These are phyloP conservation scores for Laguncularia racemosa DNA, from an alignment of 345 rosid genomes.

Conservation along the genomic window DNA sequence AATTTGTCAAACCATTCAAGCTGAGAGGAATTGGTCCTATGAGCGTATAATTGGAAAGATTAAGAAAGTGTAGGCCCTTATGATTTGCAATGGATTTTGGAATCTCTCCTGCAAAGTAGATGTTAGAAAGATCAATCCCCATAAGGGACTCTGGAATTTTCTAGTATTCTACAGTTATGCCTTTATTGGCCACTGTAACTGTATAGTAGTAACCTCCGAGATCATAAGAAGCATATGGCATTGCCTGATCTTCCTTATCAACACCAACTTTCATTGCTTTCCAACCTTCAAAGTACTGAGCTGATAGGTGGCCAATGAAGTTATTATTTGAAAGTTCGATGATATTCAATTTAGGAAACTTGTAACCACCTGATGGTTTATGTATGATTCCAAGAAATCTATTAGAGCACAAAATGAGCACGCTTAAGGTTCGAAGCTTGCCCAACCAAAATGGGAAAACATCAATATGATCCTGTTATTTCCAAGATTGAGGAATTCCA, in stretches of 20 bases:
- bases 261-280: neutral
- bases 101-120: conserved; percentile 6
- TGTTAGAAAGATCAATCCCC: conserved; percentile 5
- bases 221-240: neutral
- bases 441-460: no score
- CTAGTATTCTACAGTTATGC: neutral
- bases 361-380: neutral
- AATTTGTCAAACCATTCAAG: neutral
- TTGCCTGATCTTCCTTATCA: neutral
- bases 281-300: no score
- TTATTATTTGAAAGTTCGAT: neutral
- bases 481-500: neutral
- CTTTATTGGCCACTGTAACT: conserved; percentile 2
- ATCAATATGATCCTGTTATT: no score
- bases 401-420: neutral
- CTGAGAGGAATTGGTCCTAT: conserved; percentile 1
- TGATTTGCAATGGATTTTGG: neutral
- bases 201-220: neutral
- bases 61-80: neutral
- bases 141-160: neutral
- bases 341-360: neutral
- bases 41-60: conserved; percentile 6
- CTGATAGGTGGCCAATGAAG: neutral
- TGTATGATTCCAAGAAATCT: neutral
- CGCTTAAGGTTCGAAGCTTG: no score